Evolutionary conservation across 108 stramenopile species (phyloP).

Genomic region (Skeletonema potamos): DNA sequence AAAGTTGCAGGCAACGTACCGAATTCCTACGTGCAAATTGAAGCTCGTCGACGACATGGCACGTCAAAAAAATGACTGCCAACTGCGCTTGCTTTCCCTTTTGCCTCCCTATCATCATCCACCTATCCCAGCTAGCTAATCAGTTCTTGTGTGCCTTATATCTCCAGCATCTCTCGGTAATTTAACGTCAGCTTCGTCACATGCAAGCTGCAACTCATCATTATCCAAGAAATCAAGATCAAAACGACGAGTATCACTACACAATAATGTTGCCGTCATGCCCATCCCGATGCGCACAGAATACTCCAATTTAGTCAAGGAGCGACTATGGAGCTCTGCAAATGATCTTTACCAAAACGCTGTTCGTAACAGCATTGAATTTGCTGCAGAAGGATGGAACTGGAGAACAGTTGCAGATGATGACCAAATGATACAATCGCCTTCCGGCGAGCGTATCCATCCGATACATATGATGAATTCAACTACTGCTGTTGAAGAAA

Average conservation of each 20-base stretch:
- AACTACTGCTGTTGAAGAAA: background rate
- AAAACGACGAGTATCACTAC: slow-evolving; percentile 41
- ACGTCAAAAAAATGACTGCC: no score
- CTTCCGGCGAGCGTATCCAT: slow-evolving; percentile 86
- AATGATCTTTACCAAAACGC: slow-evolving; percentile 43
- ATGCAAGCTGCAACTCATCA: slow-evolving; percentile 22
- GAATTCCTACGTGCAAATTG: background rate
- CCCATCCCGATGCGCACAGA: slow-evolving; percentile 52
- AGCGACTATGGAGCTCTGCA: slow-evolving; percentile 33
- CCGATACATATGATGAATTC: slow-evolving; percentile 56
- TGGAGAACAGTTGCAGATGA: slow-evolving; percentile 53
- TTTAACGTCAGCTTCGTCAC: slow-evolving; percentile 12
- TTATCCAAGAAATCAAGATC: slow-evolving; percentile 27
- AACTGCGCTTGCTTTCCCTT: no score
- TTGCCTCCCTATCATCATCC: no score
- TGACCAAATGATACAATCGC: slow-evolving; percentile 82
- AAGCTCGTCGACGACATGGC: background rate
- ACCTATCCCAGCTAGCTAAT: no score
- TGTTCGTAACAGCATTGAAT: slow-evolving; percentile 55
- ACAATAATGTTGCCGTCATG: slow-evolving; percentile 56
- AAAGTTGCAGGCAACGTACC: background rate
- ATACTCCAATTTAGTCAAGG: slow-evolving; percentile 49
- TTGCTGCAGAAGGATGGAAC: slow-evolving; percentile 58
- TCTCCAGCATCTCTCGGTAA: slow-evolving; percentile 27
- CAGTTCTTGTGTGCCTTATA: background rate